Percentiles rank a stretch among this genome's conserved stretches.
These are phyloP conservation scores for Candida sp. DNA, from an alignment of 1,139 yeast species.

Conservation along the genomic window DNA sequence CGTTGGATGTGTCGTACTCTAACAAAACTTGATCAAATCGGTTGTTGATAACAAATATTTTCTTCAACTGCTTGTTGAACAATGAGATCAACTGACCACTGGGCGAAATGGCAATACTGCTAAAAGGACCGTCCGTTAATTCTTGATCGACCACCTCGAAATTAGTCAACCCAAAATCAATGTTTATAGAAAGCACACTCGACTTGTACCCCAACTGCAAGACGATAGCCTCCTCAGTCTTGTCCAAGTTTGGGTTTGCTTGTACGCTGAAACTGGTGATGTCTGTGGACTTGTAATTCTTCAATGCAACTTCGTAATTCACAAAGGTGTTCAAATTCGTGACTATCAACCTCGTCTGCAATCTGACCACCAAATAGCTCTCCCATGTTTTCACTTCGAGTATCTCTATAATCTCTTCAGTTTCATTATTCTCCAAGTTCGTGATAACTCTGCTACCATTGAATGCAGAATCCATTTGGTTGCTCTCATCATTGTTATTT, in stretches of 20 bases:
- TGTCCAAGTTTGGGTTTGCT: slow-evolving; percentile 9
- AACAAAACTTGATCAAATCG: slow-evolving; percentile 56
- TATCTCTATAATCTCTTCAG: slow-evolving; percentile 35
- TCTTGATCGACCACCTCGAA: slow-evolving; percentile 37
- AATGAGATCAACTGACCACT: slow-evolving; percentile 66
- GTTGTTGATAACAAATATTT: slow-evolving; percentile 57
- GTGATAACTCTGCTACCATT: slow-evolving; percentile 23
- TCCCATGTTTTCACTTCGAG: slow-evolving; percentile 26
- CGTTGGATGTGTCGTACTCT: slow-evolving; percentile 49
- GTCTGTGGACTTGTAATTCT: slow-evolving; percentile 15
- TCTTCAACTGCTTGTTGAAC: slow-evolving; percentile 44
- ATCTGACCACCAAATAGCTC: slow-evolving; percentile 33
- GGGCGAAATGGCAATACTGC: slow-evolving; percentile 57
- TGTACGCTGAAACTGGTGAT: slow-evolving; percentile 18
- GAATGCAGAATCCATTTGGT: neutral
- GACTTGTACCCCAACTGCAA: slow-evolving; percentile 31
- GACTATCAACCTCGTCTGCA: slow-evolving; percentile 30
- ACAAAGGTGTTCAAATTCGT: slow-evolving; percentile 27
- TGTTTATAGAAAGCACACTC: slow-evolving; percentile 31
- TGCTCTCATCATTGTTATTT: neutral
- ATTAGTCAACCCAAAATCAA: slow-evolving; percentile 26
- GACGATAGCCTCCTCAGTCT: slow-evolving; percentile 14
- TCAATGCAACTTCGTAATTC: slow-evolving; percentile 32
- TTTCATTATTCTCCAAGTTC: slow-evolving; percentile 35
- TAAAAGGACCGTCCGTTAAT: slow-evolving; percentile 64